Base-by-base conservation (phyloP, 179 eudicot species). In the Nepenthes alata region DNA sequence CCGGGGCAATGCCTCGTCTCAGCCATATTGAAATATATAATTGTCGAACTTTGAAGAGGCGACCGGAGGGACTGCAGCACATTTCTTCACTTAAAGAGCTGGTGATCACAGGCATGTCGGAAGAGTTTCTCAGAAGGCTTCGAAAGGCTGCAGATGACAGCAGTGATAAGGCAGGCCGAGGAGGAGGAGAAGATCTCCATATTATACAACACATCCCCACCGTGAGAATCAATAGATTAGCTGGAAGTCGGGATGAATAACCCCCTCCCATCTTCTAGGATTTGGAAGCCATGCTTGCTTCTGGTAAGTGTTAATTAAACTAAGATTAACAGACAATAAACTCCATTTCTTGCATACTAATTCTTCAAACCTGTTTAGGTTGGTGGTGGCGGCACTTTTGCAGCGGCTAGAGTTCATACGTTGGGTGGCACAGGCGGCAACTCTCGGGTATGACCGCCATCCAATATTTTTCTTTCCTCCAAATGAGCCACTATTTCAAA, bases 1-100 rank as follows among this genome's bases (percentile, higher is more conserved):
- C 16, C 47, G 75, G 66, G 50, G 70, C 75, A 10, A 65, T 71
- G 70, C 62, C 53, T 37, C 11, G 6, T 52, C 58, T 71, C n/a
- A 16, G 5, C 11, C 7, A 9, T 14, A 48, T 66, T 16, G 2
- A 4, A 2, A 38, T 71, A 14, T 3, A 2, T 5, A 7, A 6
- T 7, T 50, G 59, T 5, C 0, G 5, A 5, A 47, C 50, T 4
- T 48, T 72, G 50, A 45, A 14, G 25, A 59, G 15, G 68, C 47
- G 67, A 61, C 67, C 72, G 5, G 57, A 61, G 0, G 70, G 75
- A 12, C 41, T 72, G 55, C 61, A 37, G 45, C 55, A 60, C 25
- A 25, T 72, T 6, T 15, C 16, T 11, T 49, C 60, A 47, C 58
- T 72, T 35, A 14, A 34, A 8, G 14, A 55, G 12, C 48, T 71